Evolutionary conservation across 345 rosid species (phyloP).

Genomic region (Luvunga scandens): DNA sequence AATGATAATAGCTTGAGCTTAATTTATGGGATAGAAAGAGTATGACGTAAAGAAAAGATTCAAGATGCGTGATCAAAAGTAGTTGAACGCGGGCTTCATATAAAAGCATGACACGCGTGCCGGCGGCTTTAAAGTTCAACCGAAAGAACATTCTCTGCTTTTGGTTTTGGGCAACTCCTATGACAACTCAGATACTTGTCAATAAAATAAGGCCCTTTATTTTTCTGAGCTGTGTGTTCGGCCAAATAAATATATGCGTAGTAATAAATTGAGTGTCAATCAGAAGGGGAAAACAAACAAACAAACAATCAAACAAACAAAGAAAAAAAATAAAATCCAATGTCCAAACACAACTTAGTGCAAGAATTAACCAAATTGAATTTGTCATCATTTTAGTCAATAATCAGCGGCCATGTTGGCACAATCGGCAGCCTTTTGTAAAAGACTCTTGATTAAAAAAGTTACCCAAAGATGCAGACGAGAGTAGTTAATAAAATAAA

Average conservation of each 20-base stretch:
- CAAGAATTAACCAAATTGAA: neutral
- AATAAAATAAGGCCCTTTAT: too few species aligned
- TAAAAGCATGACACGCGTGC: neutral
- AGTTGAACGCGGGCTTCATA: too few species aligned
- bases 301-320: too few species aligned
- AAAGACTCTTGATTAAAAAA: neutral
- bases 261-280: neutral
- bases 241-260: neutral
- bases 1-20: neutral
- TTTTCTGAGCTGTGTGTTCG: too few species aligned
- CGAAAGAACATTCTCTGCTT: neutral
- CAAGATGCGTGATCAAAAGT: neutral
- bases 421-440: neutral
- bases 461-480: too few species aligned
- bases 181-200: neutral
- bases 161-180: neutral
- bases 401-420: neutral
- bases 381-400: neutral
- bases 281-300: too few species aligned
- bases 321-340: neutral
- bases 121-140: neutral
- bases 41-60: neutral
- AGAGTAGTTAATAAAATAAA: too few species aligned
- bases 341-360: neutral
- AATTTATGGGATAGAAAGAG: neutral